phyloP scores from a whole-genome alignment of 768 basidiomycete genomes.

The Psilocybe cyanescens region DNA sequence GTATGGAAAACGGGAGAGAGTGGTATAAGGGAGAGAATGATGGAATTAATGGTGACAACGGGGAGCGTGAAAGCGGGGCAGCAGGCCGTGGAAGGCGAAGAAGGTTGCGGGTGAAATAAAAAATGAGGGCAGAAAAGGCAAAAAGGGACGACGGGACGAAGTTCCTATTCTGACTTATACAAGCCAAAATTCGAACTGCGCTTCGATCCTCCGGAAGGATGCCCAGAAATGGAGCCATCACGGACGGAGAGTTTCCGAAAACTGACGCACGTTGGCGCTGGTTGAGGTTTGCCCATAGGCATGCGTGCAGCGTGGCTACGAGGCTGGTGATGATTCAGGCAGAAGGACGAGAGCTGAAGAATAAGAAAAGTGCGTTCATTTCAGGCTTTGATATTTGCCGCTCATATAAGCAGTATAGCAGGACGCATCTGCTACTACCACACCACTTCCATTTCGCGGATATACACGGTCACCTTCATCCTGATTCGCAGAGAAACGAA shows the following conservation, averaged over 20 bases:
- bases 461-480: too few relatives aligned
- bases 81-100: background rate
- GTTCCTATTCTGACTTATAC: background rate
- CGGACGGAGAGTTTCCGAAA: background rate
- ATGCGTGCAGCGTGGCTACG: background rate
- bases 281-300: background rate
- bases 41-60: background rate
- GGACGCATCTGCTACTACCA: too few relatives aligned
- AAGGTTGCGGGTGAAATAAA: background rate
- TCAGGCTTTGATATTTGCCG: too few relatives aligned
- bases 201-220: constrained; percentile 1
- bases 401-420: too few relatives aligned
- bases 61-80: too few relatives aligned
- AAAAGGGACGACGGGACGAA: constrained; percentile 2
- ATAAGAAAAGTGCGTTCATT: too few relatives aligned
- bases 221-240: constrained; percentile 10
- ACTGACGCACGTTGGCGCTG: background rate
- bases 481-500: too few relatives aligned
- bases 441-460: too few relatives aligned
- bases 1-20: constrained; percentile 3
- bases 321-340: background rate
- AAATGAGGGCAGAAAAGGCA: background rate
- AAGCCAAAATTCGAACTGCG: constrained; percentile 12
- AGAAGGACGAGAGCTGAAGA: too few relatives aligned
- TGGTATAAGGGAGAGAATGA: constrained; percentile 5